These are phyloP conservation scores for Trichophyton verrucosum DNA, from an alignment of 2,329 filamentous ascomycete species.

Conservation along the genomic window DNA sequence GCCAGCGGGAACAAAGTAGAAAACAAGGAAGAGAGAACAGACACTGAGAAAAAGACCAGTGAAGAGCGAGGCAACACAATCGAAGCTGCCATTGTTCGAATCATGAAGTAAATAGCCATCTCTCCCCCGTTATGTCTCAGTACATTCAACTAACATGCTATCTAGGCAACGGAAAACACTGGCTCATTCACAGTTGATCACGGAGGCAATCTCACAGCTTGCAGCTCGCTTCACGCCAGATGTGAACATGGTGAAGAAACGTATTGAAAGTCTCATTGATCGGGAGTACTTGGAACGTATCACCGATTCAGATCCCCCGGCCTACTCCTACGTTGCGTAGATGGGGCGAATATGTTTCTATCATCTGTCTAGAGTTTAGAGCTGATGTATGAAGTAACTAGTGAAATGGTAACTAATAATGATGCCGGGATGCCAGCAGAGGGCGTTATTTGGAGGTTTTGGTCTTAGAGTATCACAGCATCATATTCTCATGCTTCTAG, in stretches of 20 bases:
- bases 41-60: conserved; percentile 40
- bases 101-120: conserved; percentile 38
- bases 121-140: not conserved
- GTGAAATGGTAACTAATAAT: not conserved
- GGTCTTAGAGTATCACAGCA: not conserved
- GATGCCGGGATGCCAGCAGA: not conserved
- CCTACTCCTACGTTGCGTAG: conserved; percentile 35
- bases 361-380: not conserved
- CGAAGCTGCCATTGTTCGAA: conserved; percentile 41
- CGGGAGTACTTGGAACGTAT: conserved; percentile 40
- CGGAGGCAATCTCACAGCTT: conserved; percentile 39
- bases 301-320: conserved; percentile 30
- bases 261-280: conserved; percentile 43
- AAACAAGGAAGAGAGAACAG: conserved; percentile 47
- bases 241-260: conserved; percentile 41
- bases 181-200: conserved; percentile 38
- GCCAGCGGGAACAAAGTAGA: conserved; percentile 72
- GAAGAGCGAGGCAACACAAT: conserved; percentile 39
- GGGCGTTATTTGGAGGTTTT: not conserved
- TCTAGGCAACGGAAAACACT: conserved; percentile 38
- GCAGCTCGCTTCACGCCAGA: conserved; percentile 39
- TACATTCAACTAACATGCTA: not conserved
- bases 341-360: not conserved
- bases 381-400: not conserved
- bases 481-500: not conserved